Base-by-base conservation (phyloP, 768 basidiomycete genomes). In the Dacryopinax spathularia region DNA sequence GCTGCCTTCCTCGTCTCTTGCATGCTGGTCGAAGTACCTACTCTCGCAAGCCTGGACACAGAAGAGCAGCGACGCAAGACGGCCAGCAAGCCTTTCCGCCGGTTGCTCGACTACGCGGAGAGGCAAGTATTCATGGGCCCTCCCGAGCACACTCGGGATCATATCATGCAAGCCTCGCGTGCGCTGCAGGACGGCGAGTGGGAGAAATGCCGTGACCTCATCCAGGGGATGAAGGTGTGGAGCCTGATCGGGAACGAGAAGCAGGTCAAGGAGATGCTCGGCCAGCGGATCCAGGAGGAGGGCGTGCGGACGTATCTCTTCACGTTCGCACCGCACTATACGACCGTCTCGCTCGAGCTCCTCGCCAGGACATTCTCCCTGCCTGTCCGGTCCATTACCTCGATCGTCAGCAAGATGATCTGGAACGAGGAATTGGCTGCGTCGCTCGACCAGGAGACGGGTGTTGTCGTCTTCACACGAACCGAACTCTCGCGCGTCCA, bases 91-190 rank as follows among this genome's bases (percentile, higher is more conserved):
- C 91, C 93, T 27, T 99, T 98, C 84, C 84, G 94, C 35, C 83
- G 95, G 44, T 77, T 97, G 65, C 78, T 99, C 61, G 96, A 99
- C 75, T 94, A 96, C 71, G 94, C 95, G 1, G 96, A 98, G 70
- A 84, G 92, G 31, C 96, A 98, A 77, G 88, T 96, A 12, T 99
- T 99, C 75, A 94, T 92, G 25, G 96, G 94, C 1, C 93, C 94
- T 1, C 92, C 93, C n/a, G 96, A 99, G 75, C 97, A 90, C 70
- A 98, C 95, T 33, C 80, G 96, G 34, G 96, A 99, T 71, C 96
- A 98, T 72, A 95, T 99, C 74, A 96, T 98, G 90, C 95, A 98
- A 74, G 96, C 96, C 1, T 91, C 89, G 75, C 97, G 92, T 75
- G 94, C 96, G 1, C 75, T 99, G 56, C 93, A 97, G 75, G 85